phyloP scores from a whole-genome alignment of 495 filamentous ascomycete genomes.

The Lasiosphaeria ovina region DNA sequence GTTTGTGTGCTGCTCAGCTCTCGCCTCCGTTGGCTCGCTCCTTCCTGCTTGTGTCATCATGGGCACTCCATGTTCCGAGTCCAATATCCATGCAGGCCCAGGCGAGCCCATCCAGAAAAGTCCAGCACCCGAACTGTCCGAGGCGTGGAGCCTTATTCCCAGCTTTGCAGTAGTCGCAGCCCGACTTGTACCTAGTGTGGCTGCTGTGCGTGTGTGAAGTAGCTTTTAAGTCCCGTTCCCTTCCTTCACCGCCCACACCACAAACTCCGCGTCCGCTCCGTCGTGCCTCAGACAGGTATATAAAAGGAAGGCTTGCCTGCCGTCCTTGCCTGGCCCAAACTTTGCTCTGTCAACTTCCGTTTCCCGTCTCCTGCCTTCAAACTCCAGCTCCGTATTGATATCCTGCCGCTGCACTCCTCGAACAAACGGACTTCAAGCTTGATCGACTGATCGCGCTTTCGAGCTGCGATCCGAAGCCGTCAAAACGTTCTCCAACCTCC shows the following conservation, averaged over 20 bases:
- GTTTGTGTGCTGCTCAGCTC: too few relatives aligned
- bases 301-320: constrained; percentile 2
- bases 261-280: not conserved
- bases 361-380: not conserved
- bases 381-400: not conserved
- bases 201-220: not conserved
- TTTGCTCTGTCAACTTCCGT: not conserved
- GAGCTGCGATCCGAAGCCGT: constrained; percentile 58
- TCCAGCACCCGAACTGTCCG: constrained; percentile 20
- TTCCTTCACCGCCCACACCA: constrained; percentile 9
- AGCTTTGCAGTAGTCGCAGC: not conserved
- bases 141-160: constrained; percentile 18
- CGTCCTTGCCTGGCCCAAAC: not conserved
- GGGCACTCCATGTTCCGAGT: not conserved
- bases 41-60: not conserved
- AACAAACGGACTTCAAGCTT: not conserved
- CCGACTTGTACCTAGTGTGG: not conserved
- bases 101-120: not conserved
- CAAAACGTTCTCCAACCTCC: constrained; percentile 90
- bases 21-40: too few relatives aligned
- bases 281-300: not conserved
- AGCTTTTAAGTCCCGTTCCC: not conserved
- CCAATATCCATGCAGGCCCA: too few relatives aligned
- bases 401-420: constrained; percentile 1
- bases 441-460: constrained; percentile 48